phyloP scores from a whole-genome alignment of 1,139 yeast species.

The Hemisphaericaspora lyxosophila region DNA sequence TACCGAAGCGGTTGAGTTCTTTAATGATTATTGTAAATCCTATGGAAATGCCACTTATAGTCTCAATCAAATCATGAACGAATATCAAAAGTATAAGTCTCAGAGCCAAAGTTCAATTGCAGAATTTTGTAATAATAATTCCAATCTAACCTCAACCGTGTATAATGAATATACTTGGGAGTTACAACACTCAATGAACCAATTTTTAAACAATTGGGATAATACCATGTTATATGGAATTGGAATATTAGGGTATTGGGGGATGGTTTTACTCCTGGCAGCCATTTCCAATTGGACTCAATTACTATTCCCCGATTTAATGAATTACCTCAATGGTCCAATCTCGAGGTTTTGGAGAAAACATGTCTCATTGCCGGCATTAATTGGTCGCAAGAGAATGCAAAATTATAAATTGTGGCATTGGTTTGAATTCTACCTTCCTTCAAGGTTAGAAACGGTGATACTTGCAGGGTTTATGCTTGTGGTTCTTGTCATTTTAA shows the following conservation, averaged over 20 bases:
- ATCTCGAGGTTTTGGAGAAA: constrained; percentile 36
- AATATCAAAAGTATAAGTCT: constrained; percentile 21
- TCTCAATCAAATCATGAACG: constrained; percentile 14
- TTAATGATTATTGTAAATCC: constrained; percentile 15
- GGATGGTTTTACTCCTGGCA: constrained; percentile 38
- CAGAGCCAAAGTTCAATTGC: constrained; percentile 16
- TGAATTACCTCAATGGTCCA: constrained; percentile 22
- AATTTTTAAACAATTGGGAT: constrained; percentile 33
- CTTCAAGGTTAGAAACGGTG: constrained; percentile 57
- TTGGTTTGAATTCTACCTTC: constrained; percentile 36
- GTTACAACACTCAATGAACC: constrained; percentile 12
- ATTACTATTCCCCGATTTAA: constrained; percentile 23
- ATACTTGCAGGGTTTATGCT: constrained; percentile 44
- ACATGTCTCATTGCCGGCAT: constrained; percentile 42
- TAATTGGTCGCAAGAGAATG: constrained; percentile 20
- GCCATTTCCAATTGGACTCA: constrained; percentile 43
- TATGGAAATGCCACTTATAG: constrained; percentile 16
- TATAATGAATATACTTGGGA: constrained; percentile 4
- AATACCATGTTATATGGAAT: constrained; percentile 48
- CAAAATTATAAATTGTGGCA: constrained; percentile 21
- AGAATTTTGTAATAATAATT: not conserved
- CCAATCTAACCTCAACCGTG: not conserved
- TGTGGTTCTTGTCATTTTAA: constrained; percentile 40
- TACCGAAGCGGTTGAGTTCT: constrained; percentile 6
- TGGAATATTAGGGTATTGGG: constrained; percentile 51